A percentile compares a stretch with the other conserved stretches of the same genome.
Evolutionary conservation across 139 green algal species (phyloP).

Genomic region (Coelastrella sp.): DNA sequence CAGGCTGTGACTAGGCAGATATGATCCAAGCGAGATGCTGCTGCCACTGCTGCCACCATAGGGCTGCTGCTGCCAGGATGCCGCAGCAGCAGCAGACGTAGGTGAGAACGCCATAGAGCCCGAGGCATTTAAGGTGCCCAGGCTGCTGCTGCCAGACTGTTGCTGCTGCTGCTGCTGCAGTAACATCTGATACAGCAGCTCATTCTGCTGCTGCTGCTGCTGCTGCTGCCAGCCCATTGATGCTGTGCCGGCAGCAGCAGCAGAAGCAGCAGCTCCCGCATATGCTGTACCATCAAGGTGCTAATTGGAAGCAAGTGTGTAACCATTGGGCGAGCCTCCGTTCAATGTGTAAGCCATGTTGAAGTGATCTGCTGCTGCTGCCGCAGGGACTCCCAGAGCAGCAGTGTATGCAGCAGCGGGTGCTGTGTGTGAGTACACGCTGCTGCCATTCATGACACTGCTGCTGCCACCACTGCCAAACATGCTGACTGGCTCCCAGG

Average conservation of each 20-base stretch:
- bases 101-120: neutral
- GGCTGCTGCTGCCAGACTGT: neutral
- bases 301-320: neutral
- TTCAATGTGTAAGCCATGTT: neutral
- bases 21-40: neutral
- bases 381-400: neutral
- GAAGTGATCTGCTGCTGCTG: neutral
- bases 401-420: neutral
- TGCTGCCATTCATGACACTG: neutral
- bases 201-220: slow-evolving; percentile 26
- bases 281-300: neutral
- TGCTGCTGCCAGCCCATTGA: neutral
- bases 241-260: neutral
- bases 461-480: neutral
- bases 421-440: neutral
- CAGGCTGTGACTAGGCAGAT: too few species aligned
- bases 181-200: neutral
- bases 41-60: neutral
- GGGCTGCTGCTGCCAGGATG: slow-evolving; percentile 1
- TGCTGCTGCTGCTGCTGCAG: slow-evolving; percentile 6
- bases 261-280: too few species aligned
- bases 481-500: too few species aligned
- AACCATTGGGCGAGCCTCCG: too few species aligned
- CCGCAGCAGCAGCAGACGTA: neutral
- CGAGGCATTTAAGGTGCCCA: neutral